Percentiles rank a stretch among this genome's conserved stretches.
phyloP scores from a whole-genome alignment of 1,284 basidiomycete species.

The Ustilago hordei region DNA sequence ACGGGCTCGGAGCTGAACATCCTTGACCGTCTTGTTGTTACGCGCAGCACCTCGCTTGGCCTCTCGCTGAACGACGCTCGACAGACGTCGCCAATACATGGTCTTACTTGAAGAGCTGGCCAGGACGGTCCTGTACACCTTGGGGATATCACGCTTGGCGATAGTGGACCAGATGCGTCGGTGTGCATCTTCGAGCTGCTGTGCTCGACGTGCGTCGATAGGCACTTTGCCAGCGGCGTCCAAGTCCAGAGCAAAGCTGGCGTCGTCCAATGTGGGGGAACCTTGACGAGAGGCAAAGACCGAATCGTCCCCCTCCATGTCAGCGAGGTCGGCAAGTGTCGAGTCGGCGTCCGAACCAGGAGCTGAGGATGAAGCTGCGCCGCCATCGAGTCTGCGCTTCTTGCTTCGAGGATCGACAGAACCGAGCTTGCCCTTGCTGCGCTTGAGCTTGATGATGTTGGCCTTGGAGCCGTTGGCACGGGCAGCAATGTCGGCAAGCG shows the following conservation, averaged over 20 bases:
- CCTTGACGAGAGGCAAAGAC: constrained; percentile 38
- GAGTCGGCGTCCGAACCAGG: constrained; percentile 41
- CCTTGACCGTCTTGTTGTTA: constrained; percentile 85
- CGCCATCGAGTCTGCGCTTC: constrained; percentile 43
- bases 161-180: constrained; percentile 68
- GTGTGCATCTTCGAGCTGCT: constrained; percentile 66
- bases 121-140: constrained; percentile 67
- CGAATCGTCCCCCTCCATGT: constrained; percentile 43
- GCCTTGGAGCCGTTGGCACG: constrained; percentile 26
- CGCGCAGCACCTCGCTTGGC: constrained; percentile 84
- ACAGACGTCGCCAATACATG: constrained; percentile 81
- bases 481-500: constrained; percentile 45
- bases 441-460: constrained; percentile 55
- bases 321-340: constrained; percentile 38
- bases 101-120: constrained; percentile 63
- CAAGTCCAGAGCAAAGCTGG: constrained; percentile 38
- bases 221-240: constrained; percentile 55
- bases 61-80: constrained; percentile 80
- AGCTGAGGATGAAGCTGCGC: constrained; percentile 35
- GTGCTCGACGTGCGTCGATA: constrained; percentile 57
- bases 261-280: constrained; percentile 39
- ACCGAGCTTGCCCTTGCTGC: constrained; percentile 46
- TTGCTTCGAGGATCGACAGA: constrained; percentile 31
- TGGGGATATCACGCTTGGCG: constrained; percentile 68
- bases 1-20: constrained; percentile 86